Percentiles rank a stretch among this genome's conserved stretches.
These are phyloP conservation scores for Paramecium biaurelia DNA, from an alignment of 73 alveolate species.

Conservation along the genomic window DNA sequence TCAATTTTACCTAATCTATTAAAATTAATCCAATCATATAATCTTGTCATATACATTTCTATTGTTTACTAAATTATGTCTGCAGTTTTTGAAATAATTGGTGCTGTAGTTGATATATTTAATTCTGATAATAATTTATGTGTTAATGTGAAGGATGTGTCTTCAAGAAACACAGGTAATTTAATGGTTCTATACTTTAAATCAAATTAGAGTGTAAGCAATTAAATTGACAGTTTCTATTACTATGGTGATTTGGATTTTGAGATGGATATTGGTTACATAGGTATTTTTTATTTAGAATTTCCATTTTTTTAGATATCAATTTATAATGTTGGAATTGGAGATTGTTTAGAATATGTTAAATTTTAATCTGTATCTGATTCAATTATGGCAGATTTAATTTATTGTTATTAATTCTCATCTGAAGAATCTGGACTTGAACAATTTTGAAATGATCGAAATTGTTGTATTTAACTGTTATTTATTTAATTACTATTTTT, in stretches of 20 bases:
- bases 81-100: not conserved
- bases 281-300: not conserved
- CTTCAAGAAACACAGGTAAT: not conserved
- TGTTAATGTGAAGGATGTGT: not conserved
- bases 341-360: not conserved
- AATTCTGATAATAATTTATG: not conserved
- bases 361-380: not conserved
- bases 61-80: not conserved
- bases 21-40: not conserved
- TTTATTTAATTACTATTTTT: not conserved
- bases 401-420: not conserved
- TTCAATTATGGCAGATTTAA: not conserved
- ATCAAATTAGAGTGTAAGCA: constrained; percentile 10
- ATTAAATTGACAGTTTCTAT: not conserved
- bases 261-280: not conserved
- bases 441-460: not conserved
- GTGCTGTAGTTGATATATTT: not conserved
- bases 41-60: not conserved
- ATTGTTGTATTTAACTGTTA: not conserved
- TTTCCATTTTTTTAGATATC: not conserved
- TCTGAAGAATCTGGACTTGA: not conserved
- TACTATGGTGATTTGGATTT: not conserved
- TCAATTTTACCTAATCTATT: not conserved
- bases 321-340: not conserved
- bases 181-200: not conserved